Base-by-base conservation (phyloP, 148 eudicot species). In the Chenopodium quinoa region DNA sequence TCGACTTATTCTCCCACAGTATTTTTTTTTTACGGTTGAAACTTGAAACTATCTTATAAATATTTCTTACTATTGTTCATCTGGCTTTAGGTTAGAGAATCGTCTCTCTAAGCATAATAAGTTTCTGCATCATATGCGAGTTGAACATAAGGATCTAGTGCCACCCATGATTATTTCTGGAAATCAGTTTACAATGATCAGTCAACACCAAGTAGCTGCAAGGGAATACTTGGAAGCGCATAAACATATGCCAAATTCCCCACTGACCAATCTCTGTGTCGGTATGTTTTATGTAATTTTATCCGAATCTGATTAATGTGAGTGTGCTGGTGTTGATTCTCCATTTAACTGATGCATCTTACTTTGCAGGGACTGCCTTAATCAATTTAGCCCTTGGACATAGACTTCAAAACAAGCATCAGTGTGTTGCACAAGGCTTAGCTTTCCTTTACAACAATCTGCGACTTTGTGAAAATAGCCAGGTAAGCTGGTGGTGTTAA, bases 171-270 rank as follows among this genome's bases (percentile, higher is more conserved):
- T 93, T 27, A 92, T 95, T 68, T 79, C 82, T 23, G 99, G 92
- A 64, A 93, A 95, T 83, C 97, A 89, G 86, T 81, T 89, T 82
- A 93, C 92, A 13, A 85, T 85, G 91, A 87, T 86, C 71, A 92
- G 95, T 81, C 93, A 93, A 81, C 97, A 95, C 88, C 99, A 95
- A 86, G 89, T 83, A 82, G 99, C 99, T 82, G 97, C 97, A 52
- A 90, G 88, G 80, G 92, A 93, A 74, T 95, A 95, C 80, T 87
- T 95, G 76, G 91, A 93, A 88, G 99, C 97, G 64, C 88, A 91
- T 78, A 95, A 92, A 83, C 86, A 87, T 78, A 88, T 91, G 91
- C 99, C 97, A 1, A 92, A 92, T 23, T 88, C 77, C 87, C 91
- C 94, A 58, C 86, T 95, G 86, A 88, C 92, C 84, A 95, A 93